Evolutionary conservation across 2,329 filamentous ascomycete genomes (phyloP), one percentile per base, ranked within the genome.

Genomic region (Gliomastix tumulicola): DNA sequence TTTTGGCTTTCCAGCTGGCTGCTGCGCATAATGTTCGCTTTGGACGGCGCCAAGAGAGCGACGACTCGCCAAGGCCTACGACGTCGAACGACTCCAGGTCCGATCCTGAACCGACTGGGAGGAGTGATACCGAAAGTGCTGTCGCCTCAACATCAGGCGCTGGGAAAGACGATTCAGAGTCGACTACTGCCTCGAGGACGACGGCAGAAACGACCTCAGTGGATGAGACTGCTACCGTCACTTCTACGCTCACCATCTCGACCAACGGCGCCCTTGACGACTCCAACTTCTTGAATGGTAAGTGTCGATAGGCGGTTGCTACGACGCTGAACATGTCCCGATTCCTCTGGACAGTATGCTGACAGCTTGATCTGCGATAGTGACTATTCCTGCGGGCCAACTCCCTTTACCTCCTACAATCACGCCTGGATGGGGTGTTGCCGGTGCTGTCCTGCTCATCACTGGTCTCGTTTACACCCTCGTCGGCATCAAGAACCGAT

Each of bases 401-500:
- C 69, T 96, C 15, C 90, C 90, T 1, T 64, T 95, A 22, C 51
- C 74, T 18, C 88, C 90, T 1, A 62, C 58, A 38, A 70, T 97
- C 33, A 95, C 88, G 3, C 88, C 90, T 4, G 88, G 82, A 28
- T 80, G 87, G 60, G 86, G 79, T 4, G 75, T 96, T 34, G 81
- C 80, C 22, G 90, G 89, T 18, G 75, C 82, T 16, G 66, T 96
- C 34, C 68, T 97, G 41, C 69, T 97, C 30, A 54, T 79, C 5
- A 76, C 80, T 8, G 90, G 90, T n/a, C 51, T 72, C 8, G 65
- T 76, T 7, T 83, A 92, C 53, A 72, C 77, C 7, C 60, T 95
- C 16, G 73, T 94, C 46, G 89, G 89, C 2, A 87, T 94, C 51
- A 90, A 87, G 59, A 87, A 87, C 50, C 72, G 74, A 56, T 82